Base-by-base conservation (phyloP, 2,329 filamentous ascomycete genomes). In the Tricladium varicosporioides region DNA sequence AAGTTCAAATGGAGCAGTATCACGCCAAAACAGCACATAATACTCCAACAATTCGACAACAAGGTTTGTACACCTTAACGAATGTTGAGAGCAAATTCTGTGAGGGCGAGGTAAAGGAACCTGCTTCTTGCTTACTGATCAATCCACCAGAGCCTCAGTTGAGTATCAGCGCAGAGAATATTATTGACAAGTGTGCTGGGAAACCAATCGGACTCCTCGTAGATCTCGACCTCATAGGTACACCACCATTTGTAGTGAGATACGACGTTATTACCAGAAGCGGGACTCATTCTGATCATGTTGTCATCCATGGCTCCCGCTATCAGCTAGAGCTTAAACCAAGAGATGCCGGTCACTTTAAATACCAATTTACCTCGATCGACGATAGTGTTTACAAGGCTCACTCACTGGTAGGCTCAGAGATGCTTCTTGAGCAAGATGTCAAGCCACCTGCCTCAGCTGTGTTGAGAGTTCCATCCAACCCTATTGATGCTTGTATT, bases 391-490 rank as follows among this genome's bases (percentile, higher is more conserved):
- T 97, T 32, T 99, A 99, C 74, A 81, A 80, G 32, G 80, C 80
- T 1, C 80, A 87, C 51, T 77, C 79, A 22, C 74, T 95, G 18
- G 79, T 78, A 27, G 83, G 87, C 42, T 74, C 81, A 11, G 79
- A 81, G 50, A 81, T 87, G 60, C 74, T 83, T 9, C 75, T 97
- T 43, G 88, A 95, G 72, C 93, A 97, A 72, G 87, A 91, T 66
- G 93, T 99, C 64, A 96, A 95, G 72, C 94, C 94, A 9, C 90
- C 92, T 3, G 93, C 94, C 5, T 90, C 88, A 9, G 93, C 93
- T 19, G 84, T 87, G 60, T 79, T 92, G 54, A 79, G 82, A 45
- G 75, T 80, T 22, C 76, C 78, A 7, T 76, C 79, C 16, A 76
- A 78, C 40, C 75, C 75, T 18, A 79, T 85, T 59, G 86, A 83